Conservation (phyloP, 192 early-diverging fungal species). For the Coemansia sp. region DNA sequence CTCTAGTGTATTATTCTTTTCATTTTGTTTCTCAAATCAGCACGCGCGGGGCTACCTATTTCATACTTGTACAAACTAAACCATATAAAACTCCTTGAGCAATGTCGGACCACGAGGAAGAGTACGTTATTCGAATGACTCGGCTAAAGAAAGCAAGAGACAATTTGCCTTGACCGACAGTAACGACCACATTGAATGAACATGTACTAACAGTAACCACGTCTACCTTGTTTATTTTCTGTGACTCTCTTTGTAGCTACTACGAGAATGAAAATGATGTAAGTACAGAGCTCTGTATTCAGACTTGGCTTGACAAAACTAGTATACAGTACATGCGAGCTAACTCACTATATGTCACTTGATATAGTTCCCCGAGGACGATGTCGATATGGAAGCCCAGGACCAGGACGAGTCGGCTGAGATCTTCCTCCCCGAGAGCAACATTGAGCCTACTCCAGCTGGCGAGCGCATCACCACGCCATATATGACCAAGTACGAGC, state of each 20-base stretch:
- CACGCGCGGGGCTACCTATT: neutral
- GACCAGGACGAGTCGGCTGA: constrained; percentile 42
- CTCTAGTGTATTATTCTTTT: neutral
- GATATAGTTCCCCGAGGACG: constrained; percentile 23
- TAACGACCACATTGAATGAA: neutral
- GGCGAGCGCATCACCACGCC: constrained; percentile 93
- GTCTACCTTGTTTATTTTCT: neutral
- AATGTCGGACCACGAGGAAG: constrained; percentile 49
- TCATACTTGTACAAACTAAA: constrained; percentile 6
- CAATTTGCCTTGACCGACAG: neutral
- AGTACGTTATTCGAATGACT: constrained; percentile 14
- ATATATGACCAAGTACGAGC: constrained; percentile 99
- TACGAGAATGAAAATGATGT: constrained; percentile 14
- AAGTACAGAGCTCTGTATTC: neutral
- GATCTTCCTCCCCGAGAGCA: constrained; percentile 46
- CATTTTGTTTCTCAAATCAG: neutral
- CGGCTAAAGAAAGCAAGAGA: neutral
- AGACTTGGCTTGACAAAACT: neutral
- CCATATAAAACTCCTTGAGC: neutral
- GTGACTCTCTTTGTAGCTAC: constrained; percentile 11
- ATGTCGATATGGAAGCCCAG: constrained; percentile 34
- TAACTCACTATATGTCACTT: neutral
- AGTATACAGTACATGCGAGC: neutral
- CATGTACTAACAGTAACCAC: neutral
- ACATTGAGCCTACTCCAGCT: constrained; percentile 32